phyloP scores from a whole-genome alignment of 163 green algal genomes.

The Scenedesmus sp. region DNA sequence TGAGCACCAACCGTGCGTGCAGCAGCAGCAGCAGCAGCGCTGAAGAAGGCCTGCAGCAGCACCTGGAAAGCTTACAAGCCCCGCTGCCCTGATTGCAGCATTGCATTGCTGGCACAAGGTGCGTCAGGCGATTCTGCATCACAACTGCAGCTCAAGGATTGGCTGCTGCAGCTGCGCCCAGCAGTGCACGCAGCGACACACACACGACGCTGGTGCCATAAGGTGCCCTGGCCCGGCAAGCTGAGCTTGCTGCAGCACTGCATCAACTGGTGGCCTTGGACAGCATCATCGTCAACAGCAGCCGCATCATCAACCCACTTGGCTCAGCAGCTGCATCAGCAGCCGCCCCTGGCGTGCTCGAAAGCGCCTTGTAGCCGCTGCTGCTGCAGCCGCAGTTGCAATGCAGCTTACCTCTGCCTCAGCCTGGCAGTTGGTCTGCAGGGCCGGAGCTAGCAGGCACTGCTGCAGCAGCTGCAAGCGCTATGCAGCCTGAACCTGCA shows the following conservation, averaged over 20 bases:
- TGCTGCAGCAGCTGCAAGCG: neutral
- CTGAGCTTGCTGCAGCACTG: neutral
- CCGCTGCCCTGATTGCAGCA: neutral
- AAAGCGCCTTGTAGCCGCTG: neutral
- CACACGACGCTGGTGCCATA: neutral
- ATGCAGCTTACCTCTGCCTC: neutral
- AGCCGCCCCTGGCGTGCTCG: neutral
- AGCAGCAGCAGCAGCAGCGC: neutral
- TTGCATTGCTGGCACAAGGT: neutral
- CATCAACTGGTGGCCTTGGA: neutral
- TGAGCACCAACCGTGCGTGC: neutral
- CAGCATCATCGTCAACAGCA: neutral
- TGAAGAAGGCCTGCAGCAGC: neutral
- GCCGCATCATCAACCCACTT: neutral
- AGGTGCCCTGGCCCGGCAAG: neutral
- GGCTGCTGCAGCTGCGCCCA: neutral
- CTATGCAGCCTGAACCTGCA: neutral
- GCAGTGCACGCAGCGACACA: neutral
- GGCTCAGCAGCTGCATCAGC: neutral
- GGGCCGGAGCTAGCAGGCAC: neutral
- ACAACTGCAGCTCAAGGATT: neutral
- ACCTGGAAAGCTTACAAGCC: too few species aligned
- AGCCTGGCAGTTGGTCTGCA: slow-evolving; percentile 3
- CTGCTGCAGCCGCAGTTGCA: neutral
- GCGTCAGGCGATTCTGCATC: neutral